Percentiles rank a stretch among this genome's conserved stretches.
phyloP scores from a whole-genome alignment of 768 basidiomycete genomes.

The Mrakia gelida region DNA sequence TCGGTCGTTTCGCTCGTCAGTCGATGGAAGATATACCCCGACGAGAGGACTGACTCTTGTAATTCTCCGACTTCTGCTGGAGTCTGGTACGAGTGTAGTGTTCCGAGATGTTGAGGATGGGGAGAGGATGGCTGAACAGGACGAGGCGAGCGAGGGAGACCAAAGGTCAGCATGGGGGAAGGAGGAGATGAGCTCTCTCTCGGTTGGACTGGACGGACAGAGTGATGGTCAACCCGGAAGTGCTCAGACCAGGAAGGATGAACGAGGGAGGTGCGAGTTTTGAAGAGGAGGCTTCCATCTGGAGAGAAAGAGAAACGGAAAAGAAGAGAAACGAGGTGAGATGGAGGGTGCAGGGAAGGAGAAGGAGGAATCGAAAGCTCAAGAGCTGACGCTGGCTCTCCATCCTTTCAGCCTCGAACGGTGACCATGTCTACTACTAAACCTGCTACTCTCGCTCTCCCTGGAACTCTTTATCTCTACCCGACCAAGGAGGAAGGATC shows the following conservation, averaged over 20 bases:
- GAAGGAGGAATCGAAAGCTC: not conserved
- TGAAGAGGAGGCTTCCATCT: not conserved
- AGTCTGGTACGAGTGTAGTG: slow-evolving; percentile 82
- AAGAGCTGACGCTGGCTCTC: not conserved
- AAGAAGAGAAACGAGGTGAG: not conserved
- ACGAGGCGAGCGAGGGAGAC: not conserved
- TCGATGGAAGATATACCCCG: not conserved
- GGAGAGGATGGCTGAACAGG: slow-evolving; percentile 74
- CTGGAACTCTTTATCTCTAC: not conserved
- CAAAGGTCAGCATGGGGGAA: not conserved
- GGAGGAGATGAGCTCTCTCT: not conserved
- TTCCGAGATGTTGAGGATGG: slow-evolving; percentile 94
- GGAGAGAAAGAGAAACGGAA: not conserved
- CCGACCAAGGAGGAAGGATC: not conserved
- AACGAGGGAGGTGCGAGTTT: not conserved
- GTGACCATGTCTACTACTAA: not conserved
- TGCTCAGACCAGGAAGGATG: slow-evolving; percentile 10
- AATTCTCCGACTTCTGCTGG: slow-evolving; percentile 48
- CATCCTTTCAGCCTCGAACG: not conserved
- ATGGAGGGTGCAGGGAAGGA: not conserved
- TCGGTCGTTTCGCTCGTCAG: not conserved
- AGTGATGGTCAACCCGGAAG: slow-evolving; percentile 37
- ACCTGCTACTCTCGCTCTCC: not conserved
- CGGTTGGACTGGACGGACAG: slow-evolving; percentile 35
- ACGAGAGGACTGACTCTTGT: slow-evolving; percentile 14